Percentiles rank a stretch among this genome's conserved stretches.
phyloP scores from a whole-genome alignment of 2,329 filamentous ascomycete genomes.

The Escovopsis weberi region DNA sequence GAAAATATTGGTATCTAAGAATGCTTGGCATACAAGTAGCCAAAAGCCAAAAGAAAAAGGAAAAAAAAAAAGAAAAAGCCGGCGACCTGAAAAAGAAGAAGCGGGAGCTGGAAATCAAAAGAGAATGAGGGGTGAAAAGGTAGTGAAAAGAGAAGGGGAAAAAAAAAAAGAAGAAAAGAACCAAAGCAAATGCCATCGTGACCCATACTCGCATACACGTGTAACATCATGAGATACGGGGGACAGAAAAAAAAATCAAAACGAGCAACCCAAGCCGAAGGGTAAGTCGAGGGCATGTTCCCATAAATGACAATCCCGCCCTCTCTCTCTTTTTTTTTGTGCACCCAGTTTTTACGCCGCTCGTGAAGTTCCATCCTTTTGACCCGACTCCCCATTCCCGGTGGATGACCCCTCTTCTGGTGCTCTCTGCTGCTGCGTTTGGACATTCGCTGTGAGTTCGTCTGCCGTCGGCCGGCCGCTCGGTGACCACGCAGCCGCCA shows the following conservation, averaged over 20 bases:
- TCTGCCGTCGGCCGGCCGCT: constrained; percentile 33
- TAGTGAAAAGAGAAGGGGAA: constrained; percentile 8
- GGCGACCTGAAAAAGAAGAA: too few species aligned
- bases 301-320: constrained; percentile 7
- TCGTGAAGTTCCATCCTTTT: constrained; percentile 13
- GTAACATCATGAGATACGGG: background rate
- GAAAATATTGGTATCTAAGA: too few species aligned
- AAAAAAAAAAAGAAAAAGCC: constrained; percentile 1
- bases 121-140: constrained; percentile 4
- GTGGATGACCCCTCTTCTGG: constrained; percentile 8
- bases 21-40: too few species aligned
- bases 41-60: background rate
- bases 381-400: background rate
- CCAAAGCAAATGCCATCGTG: background rate
- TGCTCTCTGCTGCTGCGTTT: constrained; percentile 1
- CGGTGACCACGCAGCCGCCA: constrained; percentile 65
- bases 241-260: constrained; percentile 2
- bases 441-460: constrained; percentile 9
- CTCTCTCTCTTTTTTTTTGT: constrained; percentile 1
- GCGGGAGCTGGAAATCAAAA: background rate
- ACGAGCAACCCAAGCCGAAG: constrained; percentile 5
- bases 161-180: constrained; percentile 5
- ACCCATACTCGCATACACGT: constrained; percentile 1
- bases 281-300: background rate
- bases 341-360: constrained; percentile 9